These are phyloP conservation scores for Hypericum perforatum DNA, from an alignment of 345 rosid genomes.

Conservation along the genomic window DNA sequence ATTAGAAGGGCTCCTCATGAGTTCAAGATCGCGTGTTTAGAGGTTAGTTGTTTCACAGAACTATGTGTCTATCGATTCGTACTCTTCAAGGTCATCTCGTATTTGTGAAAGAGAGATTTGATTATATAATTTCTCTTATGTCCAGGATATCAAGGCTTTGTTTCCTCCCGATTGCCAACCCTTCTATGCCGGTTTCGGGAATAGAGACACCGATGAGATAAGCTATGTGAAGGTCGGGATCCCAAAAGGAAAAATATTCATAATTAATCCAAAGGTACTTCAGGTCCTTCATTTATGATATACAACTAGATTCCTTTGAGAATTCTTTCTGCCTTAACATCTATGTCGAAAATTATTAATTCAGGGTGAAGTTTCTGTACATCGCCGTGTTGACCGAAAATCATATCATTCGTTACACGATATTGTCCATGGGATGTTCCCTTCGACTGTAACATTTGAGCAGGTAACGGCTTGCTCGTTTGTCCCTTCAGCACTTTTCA, in stretches of 20 bases:
- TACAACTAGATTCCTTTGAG: background rate
- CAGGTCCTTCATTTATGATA: conserved; percentile 3
- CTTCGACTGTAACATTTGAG: conserved; percentile 8
- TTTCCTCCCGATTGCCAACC: conserved; percentile 88
- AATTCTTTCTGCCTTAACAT: background rate
- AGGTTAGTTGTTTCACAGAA: conserved; percentile 44
- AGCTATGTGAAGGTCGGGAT: conserved; percentile 97
- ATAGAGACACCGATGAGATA: conserved; percentile 91
- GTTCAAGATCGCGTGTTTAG: conserved; percentile 94
- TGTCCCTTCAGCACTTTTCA: no score
- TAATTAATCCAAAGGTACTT: conserved; percentile 85
- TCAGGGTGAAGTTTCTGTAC: conserved; percentile 91
- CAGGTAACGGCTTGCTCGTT: no score
- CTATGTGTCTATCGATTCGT: background rate
- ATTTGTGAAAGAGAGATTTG: background rate
- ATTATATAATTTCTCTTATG: conserved; percentile 5
- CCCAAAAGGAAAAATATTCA: conserved; percentile 90
- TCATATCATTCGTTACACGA: conserved; percentile 71
- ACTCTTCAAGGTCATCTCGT: background rate
- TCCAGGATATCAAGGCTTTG: conserved; percentile 74
- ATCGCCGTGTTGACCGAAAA: conserved; percentile 66
- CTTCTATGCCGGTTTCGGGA: conserved; percentile 98
- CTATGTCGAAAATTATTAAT: background rate
- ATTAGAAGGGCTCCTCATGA: conserved; percentile 98
- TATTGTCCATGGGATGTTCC: conserved; percentile 89